A percentile compares a stretch with the other conserved stretches of the same genome.
These are phyloP conservation scores for Auriscalpium vulgare DNA, from an alignment of 768 basidiomycete genomes.

Conservation along the genomic window DNA sequence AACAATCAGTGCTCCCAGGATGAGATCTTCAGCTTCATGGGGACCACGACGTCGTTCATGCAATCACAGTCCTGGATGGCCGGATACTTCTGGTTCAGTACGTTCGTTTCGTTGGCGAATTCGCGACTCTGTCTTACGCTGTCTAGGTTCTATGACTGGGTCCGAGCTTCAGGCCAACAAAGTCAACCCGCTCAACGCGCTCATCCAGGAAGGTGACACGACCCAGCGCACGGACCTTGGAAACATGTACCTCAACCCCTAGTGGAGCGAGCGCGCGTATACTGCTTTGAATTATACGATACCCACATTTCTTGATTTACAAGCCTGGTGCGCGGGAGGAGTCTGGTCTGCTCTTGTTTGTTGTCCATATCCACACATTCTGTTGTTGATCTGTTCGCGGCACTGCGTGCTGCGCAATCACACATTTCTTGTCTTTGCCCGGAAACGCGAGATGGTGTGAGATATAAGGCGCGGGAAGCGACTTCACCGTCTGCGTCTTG, in stretches of 20 bases:
- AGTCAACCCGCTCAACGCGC: conserved; percentile 46
- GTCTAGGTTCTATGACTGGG: conserved; percentile 43
- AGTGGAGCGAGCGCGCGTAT: conserved; percentile 14
- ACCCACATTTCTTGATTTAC: not conserved
- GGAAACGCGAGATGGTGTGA: not conserved
- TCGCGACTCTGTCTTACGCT: not conserved
- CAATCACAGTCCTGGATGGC: conserved; percentile 34
- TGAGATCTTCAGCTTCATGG: conserved; percentile 44
- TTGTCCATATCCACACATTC: not conserved
- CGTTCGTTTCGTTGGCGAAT: conserved; percentile 16
- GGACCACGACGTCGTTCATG: conserved; percentile 35
- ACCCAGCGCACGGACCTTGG: conserved; percentile 45
- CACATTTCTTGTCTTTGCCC: not conserved
- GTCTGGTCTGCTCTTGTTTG: not conserved
- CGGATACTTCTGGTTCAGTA: conserved; percentile 56
- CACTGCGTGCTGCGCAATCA: not conserved
- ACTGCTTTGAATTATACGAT: not conserved
- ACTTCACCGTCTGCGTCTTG: not conserved
- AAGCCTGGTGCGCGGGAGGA: not conserved
- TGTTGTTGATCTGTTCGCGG: not conserved
- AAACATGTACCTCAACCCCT: conserved; percentile 32
- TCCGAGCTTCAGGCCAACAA: conserved; percentile 28
- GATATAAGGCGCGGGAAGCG: not conserved
- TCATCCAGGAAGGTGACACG: conserved; percentile 36
- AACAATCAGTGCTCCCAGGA: conserved; percentile 31